Evolutionary conservation across 1,139 yeast species (phyloP), one percentile per base, ranked within the genome.

Genomic region (Sugiyamaella grinbergsii): DNA sequence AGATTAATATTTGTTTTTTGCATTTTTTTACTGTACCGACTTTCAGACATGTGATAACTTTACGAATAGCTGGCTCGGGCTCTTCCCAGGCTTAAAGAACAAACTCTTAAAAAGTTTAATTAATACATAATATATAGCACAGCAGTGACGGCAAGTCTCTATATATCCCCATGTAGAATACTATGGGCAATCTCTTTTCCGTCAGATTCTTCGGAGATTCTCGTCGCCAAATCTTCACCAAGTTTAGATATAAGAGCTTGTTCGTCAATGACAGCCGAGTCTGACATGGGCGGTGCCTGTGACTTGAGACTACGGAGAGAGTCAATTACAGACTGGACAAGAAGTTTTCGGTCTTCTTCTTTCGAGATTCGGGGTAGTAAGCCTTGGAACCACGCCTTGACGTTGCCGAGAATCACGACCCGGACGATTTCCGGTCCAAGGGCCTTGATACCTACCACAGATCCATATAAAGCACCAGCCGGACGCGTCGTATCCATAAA

Each of bases 381-480:
- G 2, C 71, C 70, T 6, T 64, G 67, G 33, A 58, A 47, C 98
- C 98, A 93, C 54, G 84, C 81, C 59, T 82, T 80, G 57, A 91
- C 70, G 67, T 94, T 94, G 0, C 97, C 97, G 39, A 91, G 73
- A 53, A 94, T 76, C 0, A 89, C 81, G 44, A 93, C 84, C 57
- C 96, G 80, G 33, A 93, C 81, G 6, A 94, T 95, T 68, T 94
- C 98, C 11, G 82, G 75, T 1, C 98, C 98, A 66, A 94, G 72
- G 24, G 85, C 88, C 53, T 80, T 79, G 62, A 93, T 78, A 2
- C 98, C 98, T 44, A 82, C 79, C 42, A 94, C 79, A 3, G 98
- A 86, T 38, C 99, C 99, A 62, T 86, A 93, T 58, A 90, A 90
- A 0, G 98, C 89, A 1, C 96, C 96, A 10, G 85, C 78, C 1